A percentile compares a stretch with the other conserved stretches of the same genome.
phyloP scores from a whole-genome alignment of 2,329 filamentous ascomycete genomes.

The Emergomyces pasteurianus region DNA sequence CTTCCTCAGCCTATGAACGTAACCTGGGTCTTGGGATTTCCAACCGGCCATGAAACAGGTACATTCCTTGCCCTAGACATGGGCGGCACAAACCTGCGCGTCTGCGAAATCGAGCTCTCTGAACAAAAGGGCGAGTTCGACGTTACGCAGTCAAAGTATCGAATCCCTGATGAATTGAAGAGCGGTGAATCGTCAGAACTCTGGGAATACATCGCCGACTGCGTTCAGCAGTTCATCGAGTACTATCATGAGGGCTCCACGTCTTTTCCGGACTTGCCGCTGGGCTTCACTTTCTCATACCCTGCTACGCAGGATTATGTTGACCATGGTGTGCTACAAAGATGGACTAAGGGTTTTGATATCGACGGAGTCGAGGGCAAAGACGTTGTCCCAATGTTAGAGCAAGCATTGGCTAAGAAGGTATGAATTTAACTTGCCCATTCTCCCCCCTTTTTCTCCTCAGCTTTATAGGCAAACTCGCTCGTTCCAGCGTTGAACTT shows the following conservation, averaged over 20 bases:
- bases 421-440: slow-evolving; percentile 31
- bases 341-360: slow-evolving; percentile 97
- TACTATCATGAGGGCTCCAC: slow-evolving; percentile 58
- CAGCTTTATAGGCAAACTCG: not conserved
- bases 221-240: slow-evolving; percentile 79
- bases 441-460: slow-evolving; percentile 7
- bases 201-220: slow-evolving; percentile 92
- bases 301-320: slow-evolving; percentile 89
- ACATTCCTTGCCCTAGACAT: slow-evolving; percentile 86
- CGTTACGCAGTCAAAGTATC: slow-evolving; percentile 92
- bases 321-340: slow-evolving; percentile 80
- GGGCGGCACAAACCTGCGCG: slow-evolving; percentile 90
- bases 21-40: slow-evolving; percentile 87
- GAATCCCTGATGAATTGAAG: slow-evolving; percentile 87
- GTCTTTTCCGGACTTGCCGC: slow-evolving; percentile 51
- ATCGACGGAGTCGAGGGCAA: slow-evolving; percentile 83
- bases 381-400: slow-evolving; percentile 81
- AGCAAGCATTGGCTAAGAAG: slow-evolving; percentile 59
- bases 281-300: slow-evolving; percentile 95
- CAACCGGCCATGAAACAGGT: slow-evolving; percentile 74
- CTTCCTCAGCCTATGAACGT: slow-evolving; percentile 78
- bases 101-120: slow-evolving; percentile 78
- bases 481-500: not conserved
- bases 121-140: slow-evolving; percentile 83
- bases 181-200: slow-evolving; percentile 72